phyloP scores from a whole-genome alignment of 257 asterid species.

The Fraxinus americana region DNA sequence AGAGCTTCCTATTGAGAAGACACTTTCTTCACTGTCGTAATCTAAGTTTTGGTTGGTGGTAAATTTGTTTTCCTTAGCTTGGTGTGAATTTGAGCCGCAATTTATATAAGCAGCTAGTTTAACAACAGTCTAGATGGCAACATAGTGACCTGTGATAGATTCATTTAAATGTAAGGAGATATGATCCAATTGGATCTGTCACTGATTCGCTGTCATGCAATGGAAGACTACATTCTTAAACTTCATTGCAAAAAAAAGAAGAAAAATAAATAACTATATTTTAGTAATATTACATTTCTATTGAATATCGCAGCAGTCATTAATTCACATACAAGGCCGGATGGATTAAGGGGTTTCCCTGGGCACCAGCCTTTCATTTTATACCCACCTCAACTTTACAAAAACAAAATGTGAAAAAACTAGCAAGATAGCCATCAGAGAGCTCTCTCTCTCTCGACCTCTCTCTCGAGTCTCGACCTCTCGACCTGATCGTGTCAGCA shows the following conservation, averaged over 20 bases:
- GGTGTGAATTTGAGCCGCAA: too few species aligned
- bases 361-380: slow-evolving; percentile 42
- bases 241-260: not conserved
- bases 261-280: slow-evolving; percentile 11
- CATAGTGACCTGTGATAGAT: too few species aligned
- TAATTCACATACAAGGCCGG: slow-evolving; percentile 48
- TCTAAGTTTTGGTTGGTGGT: too few species aligned
- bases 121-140: too few species aligned
- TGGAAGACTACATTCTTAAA: not conserved
- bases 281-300: slow-evolving; percentile 36
- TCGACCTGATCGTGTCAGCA: slow-evolving; percentile 24
- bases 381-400: slow-evolving; percentile 58
- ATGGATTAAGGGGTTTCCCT: slow-evolving; percentile 53
- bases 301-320: slow-evolving; percentile 38
- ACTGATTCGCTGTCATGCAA: not conserved
- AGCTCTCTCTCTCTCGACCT: slow-evolving; percentile 28
- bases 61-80: too few species aligned
- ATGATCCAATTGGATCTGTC: too few species aligned
- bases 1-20: too few species aligned
- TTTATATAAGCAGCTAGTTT: too few species aligned
- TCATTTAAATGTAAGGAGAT: too few species aligned
- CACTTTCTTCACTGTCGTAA: too few species aligned
- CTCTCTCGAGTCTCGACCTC: too few species aligned
- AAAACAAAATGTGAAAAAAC: slow-evolving; percentile 11
- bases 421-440: slow-evolving; percentile 18